phyloP scores from a whole-genome alignment of 23 red algal species.

The Chondrus crispus region DNA sequence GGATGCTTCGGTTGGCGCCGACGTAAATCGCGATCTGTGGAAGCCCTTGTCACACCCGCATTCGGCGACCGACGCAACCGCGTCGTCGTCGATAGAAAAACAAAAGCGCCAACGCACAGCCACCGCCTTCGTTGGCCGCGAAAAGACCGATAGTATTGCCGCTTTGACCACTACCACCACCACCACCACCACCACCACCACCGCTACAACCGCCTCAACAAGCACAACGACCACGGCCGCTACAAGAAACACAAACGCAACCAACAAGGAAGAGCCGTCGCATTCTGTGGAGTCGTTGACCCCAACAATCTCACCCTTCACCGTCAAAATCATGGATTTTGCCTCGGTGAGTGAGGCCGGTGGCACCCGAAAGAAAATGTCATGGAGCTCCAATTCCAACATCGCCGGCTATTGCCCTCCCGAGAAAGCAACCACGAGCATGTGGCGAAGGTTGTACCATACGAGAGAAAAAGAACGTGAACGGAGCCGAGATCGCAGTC shows the following conservation, averaged over 20 bases:
- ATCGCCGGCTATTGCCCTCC: constrained; percentile 54
- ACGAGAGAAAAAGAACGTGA: background rate
- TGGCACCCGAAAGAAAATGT: background rate
- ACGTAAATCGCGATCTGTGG: no score
- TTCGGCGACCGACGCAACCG: no score
- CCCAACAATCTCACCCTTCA: background rate
- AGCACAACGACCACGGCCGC: no score
- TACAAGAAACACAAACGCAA: no score
- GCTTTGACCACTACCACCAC: background rate
- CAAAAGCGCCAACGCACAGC: no score
- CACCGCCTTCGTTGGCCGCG: no score
- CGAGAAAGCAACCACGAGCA: constrained; percentile 13
- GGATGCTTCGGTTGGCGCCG: no score
- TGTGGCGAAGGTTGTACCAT: background rate
- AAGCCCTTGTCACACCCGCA: no score
- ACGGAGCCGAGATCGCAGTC: no score
- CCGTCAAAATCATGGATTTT: constrained; percentile 38
- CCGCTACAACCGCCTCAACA: constrained; percentile 20
- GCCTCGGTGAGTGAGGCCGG: background rate
- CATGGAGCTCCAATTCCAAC: background rate
- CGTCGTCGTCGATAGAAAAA: no score
- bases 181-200: background rate
- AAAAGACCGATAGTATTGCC: background rate
- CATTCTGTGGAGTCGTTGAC: no score
- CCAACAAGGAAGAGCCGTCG: no score